Evolutionary conservation across 176 grass and related monocot genomes (phyloP).

Genomic region (Pontederia paniculata): DNA sequence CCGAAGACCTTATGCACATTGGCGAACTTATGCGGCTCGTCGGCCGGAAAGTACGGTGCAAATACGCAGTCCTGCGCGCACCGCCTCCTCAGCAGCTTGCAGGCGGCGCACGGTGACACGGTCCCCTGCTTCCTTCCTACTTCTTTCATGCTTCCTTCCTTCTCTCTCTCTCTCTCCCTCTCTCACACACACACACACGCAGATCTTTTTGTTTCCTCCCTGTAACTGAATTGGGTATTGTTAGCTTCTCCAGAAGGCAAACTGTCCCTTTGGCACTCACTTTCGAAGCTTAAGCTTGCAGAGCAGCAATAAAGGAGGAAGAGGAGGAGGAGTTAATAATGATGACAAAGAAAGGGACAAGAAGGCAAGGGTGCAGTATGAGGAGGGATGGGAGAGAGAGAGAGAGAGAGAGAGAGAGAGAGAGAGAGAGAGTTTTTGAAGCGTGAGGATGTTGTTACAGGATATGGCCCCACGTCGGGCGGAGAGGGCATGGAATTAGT

Average conservation of each 20-base stretch:
- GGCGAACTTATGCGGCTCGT: conserved; percentile 17
- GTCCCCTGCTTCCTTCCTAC: background rate
- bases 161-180: background rate
- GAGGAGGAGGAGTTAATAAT: background rate
- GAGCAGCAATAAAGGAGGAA: background rate
- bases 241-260: background rate
- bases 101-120: conserved; percentile 11
- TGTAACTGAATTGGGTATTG: background rate
- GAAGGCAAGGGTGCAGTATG: conserved; percentile 1
- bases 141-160: background rate
- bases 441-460: background rate
- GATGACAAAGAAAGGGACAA: background rate
- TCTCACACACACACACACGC: too few species aligned
- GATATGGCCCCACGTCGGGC: background rate
- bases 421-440: too few species aligned
- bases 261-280: background rate
- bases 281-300: background rate
- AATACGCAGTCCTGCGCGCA: conserved; percentile 17
- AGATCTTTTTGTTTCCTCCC: too few species aligned
- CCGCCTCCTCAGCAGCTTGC: conserved; percentile 14
- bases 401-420: background rate
- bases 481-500: background rate
- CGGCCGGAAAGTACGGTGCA: conserved; percentile 7
- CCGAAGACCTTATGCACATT: conserved; percentile 16
- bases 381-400: background rate